Percentiles rank a stretch among this genome's conserved stretches.
Conservation (phyloP, 148 eudicot genomes). For the Drosera capensis region DNA sequence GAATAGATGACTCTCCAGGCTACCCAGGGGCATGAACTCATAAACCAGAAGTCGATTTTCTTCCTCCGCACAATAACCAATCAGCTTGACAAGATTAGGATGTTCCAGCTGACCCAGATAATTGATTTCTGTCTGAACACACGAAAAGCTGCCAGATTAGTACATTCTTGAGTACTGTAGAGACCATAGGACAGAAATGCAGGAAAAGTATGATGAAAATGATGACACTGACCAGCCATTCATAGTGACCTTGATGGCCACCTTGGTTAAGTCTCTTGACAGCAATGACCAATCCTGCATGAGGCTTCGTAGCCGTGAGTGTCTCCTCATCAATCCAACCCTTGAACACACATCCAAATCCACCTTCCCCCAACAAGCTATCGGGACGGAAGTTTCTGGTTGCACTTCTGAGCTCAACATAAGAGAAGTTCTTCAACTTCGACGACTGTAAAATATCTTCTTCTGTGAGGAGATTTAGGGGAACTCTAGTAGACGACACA, state of each 20-base stretch:
- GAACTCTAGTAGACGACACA: constrained; percentile 23
- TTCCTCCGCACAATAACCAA: constrained; percentile 79
- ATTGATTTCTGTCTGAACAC: constrained; percentile 60
- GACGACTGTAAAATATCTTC: constrained; percentile 52
- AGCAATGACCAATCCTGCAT: constrained; percentile 54
- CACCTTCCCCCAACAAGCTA: constrained; percentile 82
- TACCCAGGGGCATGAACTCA: constrained; percentile 77
- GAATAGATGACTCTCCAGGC: constrained; percentile 76
- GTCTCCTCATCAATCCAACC: constrained; percentile 84
- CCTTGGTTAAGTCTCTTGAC: constrained; percentile 78
- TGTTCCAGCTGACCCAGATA: constrained; percentile 68
- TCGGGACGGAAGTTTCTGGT: constrained; percentile 78
- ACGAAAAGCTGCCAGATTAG: constrained; percentile 2
- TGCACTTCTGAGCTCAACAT: constrained; percentile 36
- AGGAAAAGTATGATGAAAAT: background rate
- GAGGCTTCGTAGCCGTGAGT: constrained; percentile 42
- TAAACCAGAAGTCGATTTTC: constrained; percentile 73
- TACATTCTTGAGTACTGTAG: background rate
- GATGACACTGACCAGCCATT: constrained; percentile 67
- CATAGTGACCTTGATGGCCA: constrained; percentile 65
- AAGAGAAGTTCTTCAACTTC: constrained; percentile 43
- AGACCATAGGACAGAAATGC: background rate
- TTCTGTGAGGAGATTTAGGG: constrained; percentile 30
- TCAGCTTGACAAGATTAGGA: constrained; percentile 62
- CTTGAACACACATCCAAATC: constrained; percentile 71